phyloP scores from a whole-genome alignment of 345 rosid genomes.

The Moricandia arvensis region DNA sequence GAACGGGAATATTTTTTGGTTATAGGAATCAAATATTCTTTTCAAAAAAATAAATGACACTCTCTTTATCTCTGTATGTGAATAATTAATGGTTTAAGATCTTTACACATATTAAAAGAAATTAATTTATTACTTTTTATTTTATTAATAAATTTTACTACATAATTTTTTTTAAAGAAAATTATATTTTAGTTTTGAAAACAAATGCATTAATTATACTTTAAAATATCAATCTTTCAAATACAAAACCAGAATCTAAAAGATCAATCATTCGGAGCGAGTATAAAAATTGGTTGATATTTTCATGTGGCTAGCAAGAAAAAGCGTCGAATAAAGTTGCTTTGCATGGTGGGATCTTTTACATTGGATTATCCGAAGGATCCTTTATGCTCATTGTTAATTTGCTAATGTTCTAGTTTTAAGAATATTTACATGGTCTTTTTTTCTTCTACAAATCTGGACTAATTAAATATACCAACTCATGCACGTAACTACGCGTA shows the following conservation, averaged over 20 bases:
- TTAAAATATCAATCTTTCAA: no score
- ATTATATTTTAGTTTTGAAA: no score
- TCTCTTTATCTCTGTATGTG: no score
- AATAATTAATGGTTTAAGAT: no score
- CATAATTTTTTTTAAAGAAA: no score
- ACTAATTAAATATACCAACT: background rate
- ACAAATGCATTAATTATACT: no score
- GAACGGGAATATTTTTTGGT: slow-evolving; percentile 20
- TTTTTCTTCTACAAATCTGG: no score
- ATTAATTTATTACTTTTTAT: no score
- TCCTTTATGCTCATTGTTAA: background rate
- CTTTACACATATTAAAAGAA: no score
- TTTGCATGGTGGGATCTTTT: slow-evolving; percentile 40
- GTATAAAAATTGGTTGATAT: background rate
- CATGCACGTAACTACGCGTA: background rate
- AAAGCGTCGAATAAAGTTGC: slow-evolving; percentile 23
- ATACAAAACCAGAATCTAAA: no score
- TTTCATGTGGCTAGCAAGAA: slow-evolving; percentile 20
- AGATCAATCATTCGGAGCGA: no score
- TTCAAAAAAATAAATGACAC: background rate
- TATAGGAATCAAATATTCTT: slow-evolving; percentile 1
- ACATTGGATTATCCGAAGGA: slow-evolving; percentile 37
- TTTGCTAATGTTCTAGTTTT: background rate
- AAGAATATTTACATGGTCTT: background rate
- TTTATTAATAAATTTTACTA: no score